Evolutionary conservation across 805 yeast species (phyloP), one percentile per base, ranked within the genome.

Genomic region (Candida sithepensis): DNA sequence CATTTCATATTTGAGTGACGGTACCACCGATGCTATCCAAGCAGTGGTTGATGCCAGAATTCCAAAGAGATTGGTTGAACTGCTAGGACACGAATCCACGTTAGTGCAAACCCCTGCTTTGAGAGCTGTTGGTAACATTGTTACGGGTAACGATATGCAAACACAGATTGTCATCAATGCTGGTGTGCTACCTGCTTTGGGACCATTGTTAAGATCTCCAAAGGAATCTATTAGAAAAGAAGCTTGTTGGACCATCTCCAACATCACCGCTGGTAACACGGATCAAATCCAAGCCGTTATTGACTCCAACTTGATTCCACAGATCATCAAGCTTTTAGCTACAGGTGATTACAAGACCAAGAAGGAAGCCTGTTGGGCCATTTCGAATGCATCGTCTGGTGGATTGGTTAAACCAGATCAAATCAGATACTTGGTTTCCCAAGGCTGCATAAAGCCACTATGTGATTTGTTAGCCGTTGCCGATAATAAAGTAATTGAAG

Each of bases 311-410:
- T 76, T 94, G 65, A 84, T 94, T 55, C 99, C 98, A 37, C 96
- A 91, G 49, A 83, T 94, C 58, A 84, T 90, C 65, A 71, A 84
- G 54, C 77, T 94, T 66, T 78, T 81, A 60, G 72, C 78, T 37
- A 77, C 80, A 47, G 97, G 94, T 52, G 98, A 92, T 63, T 91
- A 90, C 75, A 91, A 90, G 75, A 92, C 98, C 32, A 88, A 88
- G 67, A 94, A 92, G 70, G 99, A 94, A 74, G 99, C 99, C 3
- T 92, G 98, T 76, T 94, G 99, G 99, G 98, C 98, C 32, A 86
- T 94, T 56, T 90, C 97, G 24, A 94, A 94, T 66, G 98, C 99
- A 34, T 88, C 97, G 16, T 87, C 97, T 9, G 98, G 98, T 59
- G 98, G 97, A 20, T 76, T 90, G 59, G 74, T 84, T 39, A 85